Evolutionary conservation across 805 yeast genomes (phyloP).

Genomic region (Hagleromyces aurorensis): DNA sequence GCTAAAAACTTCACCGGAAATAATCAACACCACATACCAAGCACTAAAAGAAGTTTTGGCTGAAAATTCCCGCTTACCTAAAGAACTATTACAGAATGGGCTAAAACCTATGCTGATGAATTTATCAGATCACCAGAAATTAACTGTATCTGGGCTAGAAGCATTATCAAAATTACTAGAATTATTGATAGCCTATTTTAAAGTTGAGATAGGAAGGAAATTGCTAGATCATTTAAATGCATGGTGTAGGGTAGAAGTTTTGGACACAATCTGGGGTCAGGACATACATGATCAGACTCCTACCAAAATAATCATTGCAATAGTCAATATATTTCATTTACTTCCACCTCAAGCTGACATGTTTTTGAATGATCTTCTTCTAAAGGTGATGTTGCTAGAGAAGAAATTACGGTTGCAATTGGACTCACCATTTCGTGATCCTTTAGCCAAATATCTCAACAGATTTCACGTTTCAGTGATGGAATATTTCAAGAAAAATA

Average conservation of each 20-base stretch:
- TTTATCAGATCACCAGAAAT: constrained; percentile 82
- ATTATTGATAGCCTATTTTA: constrained; percentile 81
- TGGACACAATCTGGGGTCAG: constrained; percentile 69
- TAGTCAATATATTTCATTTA: constrained; percentile 82
- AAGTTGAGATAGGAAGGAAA: constrained; percentile 94
- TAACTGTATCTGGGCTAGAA: constrained; percentile 83
- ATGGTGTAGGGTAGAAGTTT: constrained; percentile 81
- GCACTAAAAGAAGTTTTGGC: constrained; percentile 79
- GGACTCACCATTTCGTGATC: constrained; percentile 83
- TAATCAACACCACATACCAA: constrained; percentile 87
- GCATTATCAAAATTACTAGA: constrained; percentile 84
- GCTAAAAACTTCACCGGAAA: constrained; percentile 74
- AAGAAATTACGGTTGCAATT: constrained; percentile 77
- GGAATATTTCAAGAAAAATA: constrained; percentile 59
- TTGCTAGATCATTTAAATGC: constrained; percentile 89
- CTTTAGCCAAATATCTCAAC: constrained; percentile 78
- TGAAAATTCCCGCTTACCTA: constrained; percentile 83
- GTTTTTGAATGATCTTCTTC: constrained; percentile 80
- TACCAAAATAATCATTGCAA: constrained; percentile 81
- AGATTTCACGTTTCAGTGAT: constrained; percentile 72
- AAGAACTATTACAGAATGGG: constrained; percentile 91
- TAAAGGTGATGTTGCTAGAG: constrained; percentile 70
- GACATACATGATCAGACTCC: constrained; percentile 75
- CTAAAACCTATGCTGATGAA: constrained; percentile 93
- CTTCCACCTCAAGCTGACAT: constrained; percentile 89